phyloP scores from a whole-genome alignment of 257 asterid genomes.

The Przewalskia tangutica region DNA sequence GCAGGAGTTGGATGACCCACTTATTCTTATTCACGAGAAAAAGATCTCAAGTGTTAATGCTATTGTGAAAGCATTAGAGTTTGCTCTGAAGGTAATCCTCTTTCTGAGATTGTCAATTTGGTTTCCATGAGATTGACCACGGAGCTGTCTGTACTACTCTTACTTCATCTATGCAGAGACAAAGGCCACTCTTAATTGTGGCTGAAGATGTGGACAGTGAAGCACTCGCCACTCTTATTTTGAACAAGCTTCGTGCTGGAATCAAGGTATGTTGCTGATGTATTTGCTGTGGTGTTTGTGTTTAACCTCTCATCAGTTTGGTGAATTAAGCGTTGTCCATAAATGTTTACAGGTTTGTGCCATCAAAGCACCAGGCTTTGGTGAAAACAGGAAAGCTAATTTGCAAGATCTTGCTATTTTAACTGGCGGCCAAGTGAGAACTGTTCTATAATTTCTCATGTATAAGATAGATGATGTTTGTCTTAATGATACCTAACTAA shows the following conservation, averaged over 20 bases:
- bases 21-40: conserved; percentile 82
- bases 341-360: conserved; percentile 62
- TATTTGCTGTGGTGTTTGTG: background rate
- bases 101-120: background rate
- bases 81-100: conserved; percentile 66
- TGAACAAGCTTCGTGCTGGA: conserved; percentile 95
- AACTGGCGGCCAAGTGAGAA: conserved; percentile 78
- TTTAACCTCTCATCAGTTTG: background rate
- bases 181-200: conserved; percentile 72
- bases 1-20: conserved; percentile 90
- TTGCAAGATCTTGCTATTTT: conserved; percentile 81
- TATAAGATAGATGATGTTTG: background rate
- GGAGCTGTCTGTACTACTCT: background rate
- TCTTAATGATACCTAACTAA: background rate
- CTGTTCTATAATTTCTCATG: background rate
- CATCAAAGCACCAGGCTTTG: conserved; percentile 90
- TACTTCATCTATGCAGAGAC: conserved; percentile 36
- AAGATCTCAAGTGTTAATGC: conserved; percentile 67
- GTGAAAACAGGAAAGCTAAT: conserved; percentile 76
- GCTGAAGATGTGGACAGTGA: conserved; percentile 95
- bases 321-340: background rate
- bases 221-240: conserved; percentile 86
- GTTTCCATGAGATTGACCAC: background rate
- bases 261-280: conserved; percentile 42
- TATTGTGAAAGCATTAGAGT: conserved; percentile 65